phyloP scores from a whole-genome alignment of 495 filamentous ascomycete species.

The Aspergillus ellipticus region DNA sequence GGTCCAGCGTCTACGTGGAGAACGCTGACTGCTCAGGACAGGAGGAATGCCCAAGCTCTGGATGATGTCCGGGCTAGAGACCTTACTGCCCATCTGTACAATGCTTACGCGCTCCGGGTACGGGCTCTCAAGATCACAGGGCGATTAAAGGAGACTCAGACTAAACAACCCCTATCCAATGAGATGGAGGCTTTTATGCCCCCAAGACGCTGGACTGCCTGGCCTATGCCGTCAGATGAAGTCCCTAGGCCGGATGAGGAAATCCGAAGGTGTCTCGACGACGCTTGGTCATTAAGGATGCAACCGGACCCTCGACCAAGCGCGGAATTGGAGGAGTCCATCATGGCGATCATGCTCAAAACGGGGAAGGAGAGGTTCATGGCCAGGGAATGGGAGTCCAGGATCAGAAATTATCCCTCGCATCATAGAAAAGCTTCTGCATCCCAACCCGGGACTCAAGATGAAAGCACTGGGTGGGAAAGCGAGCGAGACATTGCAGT shows the following conservation, averaged over 20 bases:
- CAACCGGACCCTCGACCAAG: conserved; percentile 46
- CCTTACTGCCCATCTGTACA: conserved; percentile 73
- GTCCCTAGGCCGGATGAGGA: conserved; percentile 57
- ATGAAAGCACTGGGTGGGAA: conserved; percentile 7
- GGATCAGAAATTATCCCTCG: background rate
- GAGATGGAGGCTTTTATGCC: conserved; percentile 28
- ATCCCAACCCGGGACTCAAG: conserved; percentile 2
- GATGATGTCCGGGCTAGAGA: conserved; percentile 55
- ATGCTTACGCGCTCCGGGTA: conserved; percentile 59
- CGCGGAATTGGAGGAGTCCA: conserved; percentile 58
- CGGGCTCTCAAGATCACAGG: conserved; percentile 26
- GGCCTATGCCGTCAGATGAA: conserved; percentile 60
- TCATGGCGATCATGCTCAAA: conserved; percentile 59
- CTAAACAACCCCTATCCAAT: conserved; percentile 24
- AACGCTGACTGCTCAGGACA: conserved; percentile 54
- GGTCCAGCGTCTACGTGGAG: conserved; percentile 60
- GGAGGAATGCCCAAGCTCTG: conserved; percentile 53
- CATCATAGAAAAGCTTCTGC: background rate
- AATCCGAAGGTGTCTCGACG: conserved; percentile 38
- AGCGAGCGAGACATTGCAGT: background rate
- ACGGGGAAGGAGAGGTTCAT: conserved; percentile 61
- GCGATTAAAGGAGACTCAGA: conserved; percentile 19
- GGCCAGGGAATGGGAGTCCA: conserved; percentile 28
- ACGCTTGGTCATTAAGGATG: conserved; percentile 44
- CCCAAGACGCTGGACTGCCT: conserved; percentile 66